These are phyloP conservation scores for Actinidia polygama DNA, from an alignment of 179 eudicot species.

Conservation along the genomic window DNA sequence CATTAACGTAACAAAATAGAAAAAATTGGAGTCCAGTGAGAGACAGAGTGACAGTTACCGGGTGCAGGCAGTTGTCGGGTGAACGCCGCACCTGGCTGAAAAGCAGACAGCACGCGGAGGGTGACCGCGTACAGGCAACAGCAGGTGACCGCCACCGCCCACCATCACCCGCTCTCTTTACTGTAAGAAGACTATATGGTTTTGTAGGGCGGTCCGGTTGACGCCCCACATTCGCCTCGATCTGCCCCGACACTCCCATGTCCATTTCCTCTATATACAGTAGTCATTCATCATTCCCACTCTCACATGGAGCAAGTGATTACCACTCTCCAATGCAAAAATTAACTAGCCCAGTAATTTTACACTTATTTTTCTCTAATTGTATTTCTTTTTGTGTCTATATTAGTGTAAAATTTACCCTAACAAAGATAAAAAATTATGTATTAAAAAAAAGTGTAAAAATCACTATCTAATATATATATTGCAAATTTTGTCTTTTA, in stretches of 20 bases:
- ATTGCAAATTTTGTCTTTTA: no score
- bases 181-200: background rate
- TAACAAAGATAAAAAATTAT: no score
- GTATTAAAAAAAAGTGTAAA: no score
- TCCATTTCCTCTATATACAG: background rate
- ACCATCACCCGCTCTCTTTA: background rate
- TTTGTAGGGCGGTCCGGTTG: conserved; percentile 26
- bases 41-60: background rate
- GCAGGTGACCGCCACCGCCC: conserved; percentile 12
- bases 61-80: conserved; percentile 39
- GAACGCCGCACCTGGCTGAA: conserved; percentile 22
- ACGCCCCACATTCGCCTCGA: conserved; percentile 48
- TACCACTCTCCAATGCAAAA: no score
- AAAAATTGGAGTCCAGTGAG: background rate
- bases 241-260: background rate
- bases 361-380: no score
- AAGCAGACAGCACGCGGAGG: conserved; percentile 34
- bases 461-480: no score
- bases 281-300: background rate
- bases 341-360: no score
- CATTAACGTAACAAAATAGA: no score
- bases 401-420: no score
- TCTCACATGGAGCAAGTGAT: background rate
- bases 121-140: conserved; percentile 24
- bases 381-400: no score